A percentile compares a stretch with the other conserved stretches of the same genome.
Evolutionary conservation across 2,329 filamentous ascomycete genomes (phyloP).

Genomic region (Tolypocladium pustulatum): DNA sequence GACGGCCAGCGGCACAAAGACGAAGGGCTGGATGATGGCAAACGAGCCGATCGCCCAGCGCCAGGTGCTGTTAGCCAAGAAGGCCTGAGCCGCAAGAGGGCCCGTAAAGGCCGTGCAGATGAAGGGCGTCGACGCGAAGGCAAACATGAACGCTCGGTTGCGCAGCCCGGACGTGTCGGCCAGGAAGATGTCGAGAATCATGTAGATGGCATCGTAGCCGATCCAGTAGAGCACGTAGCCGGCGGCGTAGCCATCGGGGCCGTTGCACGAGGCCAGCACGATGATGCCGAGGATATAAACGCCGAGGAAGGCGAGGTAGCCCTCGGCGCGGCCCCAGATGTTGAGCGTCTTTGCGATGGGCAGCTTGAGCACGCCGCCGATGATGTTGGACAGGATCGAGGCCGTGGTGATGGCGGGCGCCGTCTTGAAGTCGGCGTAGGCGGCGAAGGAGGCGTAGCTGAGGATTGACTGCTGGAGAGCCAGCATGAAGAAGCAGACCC

Average conservation of each 20-base stretch:
- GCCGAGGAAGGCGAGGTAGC: slow-evolving; percentile 40
- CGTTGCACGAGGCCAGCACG: slow-evolving; percentile 50
- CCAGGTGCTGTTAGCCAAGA: slow-evolving; percentile 33
- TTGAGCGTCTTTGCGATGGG: slow-evolving; percentile 55
- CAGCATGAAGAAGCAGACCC: slow-evolving; percentile 37
- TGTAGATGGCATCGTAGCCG: slow-evolving; percentile 47
- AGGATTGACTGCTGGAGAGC: slow-evolving; percentile 27
- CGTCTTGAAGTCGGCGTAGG: slow-evolving; percentile 31
- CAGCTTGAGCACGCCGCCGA: slow-evolving; percentile 48
- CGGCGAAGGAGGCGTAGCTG: slow-evolving; percentile 32
- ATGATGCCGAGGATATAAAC: slow-evolving; percentile 40
- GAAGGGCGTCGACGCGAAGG: slow-evolving; percentile 53
- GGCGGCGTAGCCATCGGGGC: slow-evolving; percentile 35
- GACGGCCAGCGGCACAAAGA: slow-evolving; percentile 49
- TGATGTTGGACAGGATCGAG: slow-evolving; percentile 37
- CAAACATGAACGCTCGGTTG: slow-evolving; percentile 49
- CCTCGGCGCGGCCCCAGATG: slow-evolving; percentile 53
- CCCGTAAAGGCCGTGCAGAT: slow-evolving; percentile 56
- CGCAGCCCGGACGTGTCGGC: slow-evolving; percentile 58
- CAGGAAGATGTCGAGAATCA: slow-evolving; percentile 53
- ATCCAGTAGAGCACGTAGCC: slow-evolving; percentile 56
- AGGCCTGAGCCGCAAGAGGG: slow-evolving; percentile 42
- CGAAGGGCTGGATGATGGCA: slow-evolving; percentile 50
- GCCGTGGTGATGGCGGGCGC: slow-evolving; percentile 43
- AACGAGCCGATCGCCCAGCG: slow-evolving; percentile 61